A percentile compares a stretch with the other conserved stretches of the same genome.
Conservation (phyloP, 2,329 filamentous ascomycete species). For the Lachnellula subtilissima region DNA sequence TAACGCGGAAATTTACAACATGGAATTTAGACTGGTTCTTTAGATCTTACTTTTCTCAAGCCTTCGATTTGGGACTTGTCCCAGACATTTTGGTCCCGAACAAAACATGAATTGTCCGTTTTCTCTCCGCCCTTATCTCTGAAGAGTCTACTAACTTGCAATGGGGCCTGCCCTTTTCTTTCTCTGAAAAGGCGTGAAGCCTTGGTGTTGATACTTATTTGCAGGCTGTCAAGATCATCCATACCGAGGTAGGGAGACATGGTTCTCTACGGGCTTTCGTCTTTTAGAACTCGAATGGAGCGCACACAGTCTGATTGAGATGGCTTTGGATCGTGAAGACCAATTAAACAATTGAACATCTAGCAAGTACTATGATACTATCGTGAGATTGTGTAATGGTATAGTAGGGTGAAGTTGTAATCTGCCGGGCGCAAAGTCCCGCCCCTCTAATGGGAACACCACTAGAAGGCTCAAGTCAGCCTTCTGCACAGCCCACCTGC, state of each 20-base stretch:
- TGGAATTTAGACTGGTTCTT: background rate
- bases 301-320: too few species aligned
- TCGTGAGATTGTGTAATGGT: background rate
- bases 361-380: background rate
- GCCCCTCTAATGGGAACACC: background rate
- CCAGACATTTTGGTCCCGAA: slow-evolving; percentile 4
- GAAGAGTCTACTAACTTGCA: slow-evolving; percentile 9
- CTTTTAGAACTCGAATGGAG: too few species aligned
- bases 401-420: background rate
- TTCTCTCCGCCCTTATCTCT: background rate
- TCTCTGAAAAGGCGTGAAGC: slow-evolving; percentile 13
- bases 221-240: slow-evolving; percentile 8
- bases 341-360: background rate
- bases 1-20: background rate
- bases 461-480: too few species aligned
- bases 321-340: background rate
- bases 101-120: background rate
- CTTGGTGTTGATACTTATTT: slow-evolving; percentile 7
- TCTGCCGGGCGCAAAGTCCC: background rate
- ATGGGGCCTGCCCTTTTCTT: slow-evolving; percentile 2
- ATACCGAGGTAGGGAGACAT: background rate
- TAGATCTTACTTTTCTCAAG: slow-evolving; percentile 2
- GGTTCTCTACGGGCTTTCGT: background rate
- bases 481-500: too few species aligned
- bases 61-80: background rate